phyloP scores from a whole-genome alignment of 768 basidiomycete genomes.

The Collybia sp. region DNA sequence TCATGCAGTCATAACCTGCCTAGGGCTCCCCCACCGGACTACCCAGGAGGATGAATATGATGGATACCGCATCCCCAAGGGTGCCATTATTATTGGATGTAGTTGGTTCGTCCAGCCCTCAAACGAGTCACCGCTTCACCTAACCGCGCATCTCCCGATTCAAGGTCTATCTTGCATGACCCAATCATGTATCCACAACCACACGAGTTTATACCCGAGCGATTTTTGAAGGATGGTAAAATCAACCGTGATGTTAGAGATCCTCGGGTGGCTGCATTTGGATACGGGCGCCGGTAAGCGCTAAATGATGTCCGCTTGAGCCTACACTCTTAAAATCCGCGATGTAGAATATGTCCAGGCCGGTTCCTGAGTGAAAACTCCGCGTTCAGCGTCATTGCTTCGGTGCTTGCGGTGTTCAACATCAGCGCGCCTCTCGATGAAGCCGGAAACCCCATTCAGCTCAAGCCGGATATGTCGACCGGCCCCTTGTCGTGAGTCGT shows the following conservation, averaged over 20 bases:
- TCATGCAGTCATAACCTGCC: not conserved
- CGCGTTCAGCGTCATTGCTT: slow-evolving; percentile 13
- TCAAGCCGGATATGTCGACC: slow-evolving; percentile 12
- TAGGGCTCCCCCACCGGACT: slow-evolving; percentile 20
- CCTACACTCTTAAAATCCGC: not conserved
- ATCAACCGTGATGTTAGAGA: not conserved
- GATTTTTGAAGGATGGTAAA: not conserved
- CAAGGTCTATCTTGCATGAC: not conserved
- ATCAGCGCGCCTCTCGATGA: slow-evolving; percentile 13
- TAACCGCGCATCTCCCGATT: slow-evolving; percentile 1
- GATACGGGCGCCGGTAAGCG: not conserved
- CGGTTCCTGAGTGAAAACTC: slow-evolving; percentile 13
- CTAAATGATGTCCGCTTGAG: not conserved
- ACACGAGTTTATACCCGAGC: not conserved
- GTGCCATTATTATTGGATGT: slow-evolving; percentile 27
- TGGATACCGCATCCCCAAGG: slow-evolving; percentile 28
- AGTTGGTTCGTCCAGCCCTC: slow-evolving; percentile 24
- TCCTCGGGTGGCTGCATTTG: not conserved
- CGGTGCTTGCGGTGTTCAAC: slow-evolving; percentile 13
- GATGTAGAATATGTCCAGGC: slow-evolving; percentile 18
- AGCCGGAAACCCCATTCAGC: slow-evolving; percentile 10
- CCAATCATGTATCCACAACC: not conserved
- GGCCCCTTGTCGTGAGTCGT: slow-evolving; percentile 4
- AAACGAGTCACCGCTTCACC: too few species aligned
- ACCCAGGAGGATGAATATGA: slow-evolving; percentile 26